Evolutionary conservation across 768 basidiomycete species (phyloP).

Genomic region (Leccinum truebloodii): DNA sequence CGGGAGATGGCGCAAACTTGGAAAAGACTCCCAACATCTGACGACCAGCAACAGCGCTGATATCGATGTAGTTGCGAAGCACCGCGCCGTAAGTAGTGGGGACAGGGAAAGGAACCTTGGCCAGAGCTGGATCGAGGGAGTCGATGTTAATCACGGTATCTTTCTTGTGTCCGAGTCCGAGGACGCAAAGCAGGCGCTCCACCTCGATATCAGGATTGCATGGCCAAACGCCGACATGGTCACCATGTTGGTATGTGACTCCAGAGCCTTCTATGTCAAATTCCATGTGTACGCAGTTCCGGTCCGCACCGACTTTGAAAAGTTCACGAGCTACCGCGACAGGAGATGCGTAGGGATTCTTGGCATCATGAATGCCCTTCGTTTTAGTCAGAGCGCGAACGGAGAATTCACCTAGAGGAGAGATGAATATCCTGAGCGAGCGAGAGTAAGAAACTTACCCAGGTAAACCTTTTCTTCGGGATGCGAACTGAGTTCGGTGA

Average conservation of each 20-base stretch:
- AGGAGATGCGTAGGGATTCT: slow-evolving; percentile 94
- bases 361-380: slow-evolving; percentile 95
- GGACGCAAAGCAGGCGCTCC: slow-evolving; percentile 79
- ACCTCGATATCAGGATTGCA: slow-evolving; percentile 92
- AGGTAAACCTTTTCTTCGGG: slow-evolving; percentile 90
- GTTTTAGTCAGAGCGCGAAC: slow-evolving; percentile 91
- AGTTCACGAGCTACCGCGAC: slow-evolving; percentile 79
- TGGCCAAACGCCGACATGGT: slow-evolving; percentile 98
- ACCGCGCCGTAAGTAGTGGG: slow-evolving; percentile 94
- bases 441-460: slow-evolving; percentile 49
- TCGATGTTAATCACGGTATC: slow-evolving; percentile 88
- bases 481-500: slow-evolving; percentile 76
- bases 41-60: slow-evolving; percentile 91
- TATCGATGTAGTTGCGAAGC: slow-evolving; percentile 95
- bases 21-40: slow-evolving; percentile 87
- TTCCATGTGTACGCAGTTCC: slow-evolving; percentile 95
- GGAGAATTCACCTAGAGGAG: slow-evolving; percentile 79
- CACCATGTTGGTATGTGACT: slow-evolving; percentile 98
- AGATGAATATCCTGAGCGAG: not conserved
- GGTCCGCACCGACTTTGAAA: slow-evolving; percentile 67
- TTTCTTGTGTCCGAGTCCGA: slow-evolving; percentile 81
- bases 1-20: slow-evolving; percentile 82
- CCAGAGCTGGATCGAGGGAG: slow-evolving; percentile 96
- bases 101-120: slow-evolving; percentile 98
- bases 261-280: slow-evolving; percentile 93